Percentiles rank a stretch among this genome's conserved stretches.
Conservation (phyloP, 345 rosid genomes). For the Jatropha curcas region DNA sequence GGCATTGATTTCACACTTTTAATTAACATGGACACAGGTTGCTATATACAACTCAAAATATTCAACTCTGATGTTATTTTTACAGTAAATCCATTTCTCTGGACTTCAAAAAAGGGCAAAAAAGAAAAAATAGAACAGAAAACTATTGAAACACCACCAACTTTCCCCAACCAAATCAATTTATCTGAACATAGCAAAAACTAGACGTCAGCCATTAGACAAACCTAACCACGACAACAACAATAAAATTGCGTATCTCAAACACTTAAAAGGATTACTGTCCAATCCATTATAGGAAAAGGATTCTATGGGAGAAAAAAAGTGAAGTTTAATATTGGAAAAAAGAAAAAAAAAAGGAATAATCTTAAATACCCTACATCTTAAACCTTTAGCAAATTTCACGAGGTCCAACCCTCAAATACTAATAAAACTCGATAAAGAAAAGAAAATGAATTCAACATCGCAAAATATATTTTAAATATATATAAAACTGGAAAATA, state of each 20-base stretch:
- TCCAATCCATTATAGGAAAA: too few species aligned
- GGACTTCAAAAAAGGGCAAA: too few species aligned
- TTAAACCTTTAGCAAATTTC: background rate
- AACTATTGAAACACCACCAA: background rate
- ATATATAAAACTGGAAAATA: too few species aligned
- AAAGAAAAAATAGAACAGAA: background rate
- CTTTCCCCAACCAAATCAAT: background rate
- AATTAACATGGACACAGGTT: background rate
- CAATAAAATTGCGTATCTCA: too few species aligned
- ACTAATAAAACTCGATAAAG: background rate
- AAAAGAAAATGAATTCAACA: background rate
- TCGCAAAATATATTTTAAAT: background rate
- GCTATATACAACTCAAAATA: background rate
- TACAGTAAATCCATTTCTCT: background rate
- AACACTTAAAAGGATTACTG: too few species aligned
- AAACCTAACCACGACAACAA: background rate
- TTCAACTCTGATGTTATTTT: background rate
- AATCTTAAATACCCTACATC: background rate
- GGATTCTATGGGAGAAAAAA: too few species aligned
- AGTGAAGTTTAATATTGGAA: too few species aligned
- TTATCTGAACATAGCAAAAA: background rate
- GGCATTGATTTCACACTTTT: background rate
- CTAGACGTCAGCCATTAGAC: background rate
- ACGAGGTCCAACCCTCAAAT: background rate
- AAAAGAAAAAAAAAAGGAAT: too few species aligned